These are phyloP conservation scores for Grigorovia transvaalensis DNA, from an alignment of 805 yeast genomes.

Conservation along the genomic window DNA sequence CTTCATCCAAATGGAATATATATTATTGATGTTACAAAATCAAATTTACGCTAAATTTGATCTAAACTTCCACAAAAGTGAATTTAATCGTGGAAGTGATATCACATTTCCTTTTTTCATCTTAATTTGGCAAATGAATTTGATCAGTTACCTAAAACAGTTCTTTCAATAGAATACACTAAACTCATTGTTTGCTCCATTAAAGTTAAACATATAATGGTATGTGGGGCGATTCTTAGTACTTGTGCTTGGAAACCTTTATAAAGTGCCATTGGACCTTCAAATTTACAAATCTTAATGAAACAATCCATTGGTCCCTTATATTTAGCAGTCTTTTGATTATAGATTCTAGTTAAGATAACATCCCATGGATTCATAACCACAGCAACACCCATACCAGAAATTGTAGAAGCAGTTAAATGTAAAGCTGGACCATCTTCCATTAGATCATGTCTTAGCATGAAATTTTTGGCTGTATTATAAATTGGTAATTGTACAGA, in stretches of 20 bases:
- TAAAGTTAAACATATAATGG: conserved; percentile 77
- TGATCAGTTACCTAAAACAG: conserved; percentile 11
- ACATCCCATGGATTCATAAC: conserved; percentile 99
- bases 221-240: conserved; percentile 89
- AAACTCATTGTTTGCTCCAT: conserved; percentile 83
- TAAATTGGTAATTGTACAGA: conserved; percentile 90
- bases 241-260: conserved; percentile 94
- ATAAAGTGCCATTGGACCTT: conserved; percentile 81
- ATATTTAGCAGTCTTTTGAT: conserved; percentile 83
- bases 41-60: too few relatives aligned
- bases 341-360: conserved; percentile 84
- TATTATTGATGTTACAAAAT: too few relatives aligned
- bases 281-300: conserved; percentile 65
- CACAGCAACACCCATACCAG: conserved; percentile 87
- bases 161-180: conserved; percentile 30
- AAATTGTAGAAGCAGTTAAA: conserved; percentile 57
- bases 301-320: conserved; percentile 84
- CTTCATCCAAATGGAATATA: too few relatives aligned
- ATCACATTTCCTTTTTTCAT: background rate
- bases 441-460: conserved; percentile 43
- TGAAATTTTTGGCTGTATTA: conserved; percentile 57
- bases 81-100: too few relatives aligned
- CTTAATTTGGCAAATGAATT: too few relatives aligned
- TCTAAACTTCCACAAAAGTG: background rate
- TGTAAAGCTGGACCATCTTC: conserved; percentile 61